A percentile compares a stretch with the other conserved stretches of the same genome.
These are phyloP conservation scores for Hericium alpestre DNA, from an alignment of 768 basidiomycete species.

Conservation along the genomic window DNA sequence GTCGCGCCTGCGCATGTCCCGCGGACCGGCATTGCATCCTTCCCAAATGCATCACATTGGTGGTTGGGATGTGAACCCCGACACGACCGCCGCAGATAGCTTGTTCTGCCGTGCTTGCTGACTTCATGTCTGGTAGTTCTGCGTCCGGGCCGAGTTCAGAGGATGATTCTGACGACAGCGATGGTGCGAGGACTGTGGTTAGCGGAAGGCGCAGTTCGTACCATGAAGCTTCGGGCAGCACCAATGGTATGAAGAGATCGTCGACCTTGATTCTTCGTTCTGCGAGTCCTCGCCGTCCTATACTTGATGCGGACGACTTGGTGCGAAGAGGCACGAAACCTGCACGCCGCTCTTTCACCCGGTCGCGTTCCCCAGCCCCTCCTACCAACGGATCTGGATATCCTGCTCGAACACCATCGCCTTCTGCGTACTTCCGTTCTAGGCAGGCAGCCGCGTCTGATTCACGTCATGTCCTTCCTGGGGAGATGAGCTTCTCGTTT, in stretches of 20 bases:
- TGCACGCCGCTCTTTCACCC: constrained; percentile 45
- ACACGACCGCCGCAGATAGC: no score
- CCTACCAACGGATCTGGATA: constrained; percentile 24
- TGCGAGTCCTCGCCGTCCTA: constrained; percentile 5
- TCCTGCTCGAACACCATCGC: constrained; percentile 27
- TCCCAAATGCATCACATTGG: no score
- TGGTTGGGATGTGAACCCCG: no score
- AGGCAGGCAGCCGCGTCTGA: constrained; percentile 20
- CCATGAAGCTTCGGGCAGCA: constrained; percentile 1
- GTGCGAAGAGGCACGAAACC: constrained; percentile 25
- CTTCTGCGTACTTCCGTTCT: constrained; percentile 32
- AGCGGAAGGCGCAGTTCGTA: constrained; percentile 3
- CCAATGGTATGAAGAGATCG: background rate
- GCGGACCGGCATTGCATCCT: no score
- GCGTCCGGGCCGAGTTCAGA: constrained; percentile 41
- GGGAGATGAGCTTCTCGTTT: constrained; percentile 33
- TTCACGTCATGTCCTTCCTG: constrained; percentile 34
- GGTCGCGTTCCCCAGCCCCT: constrained; percentile 61
- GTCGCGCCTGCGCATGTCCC: no score
- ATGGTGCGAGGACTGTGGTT: constrained; percentile 22
- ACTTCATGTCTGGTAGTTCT: constrained; percentile 24
- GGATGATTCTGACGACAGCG: constrained; percentile 39
- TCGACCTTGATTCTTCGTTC: background rate
- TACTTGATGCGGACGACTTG: constrained; percentile 28
- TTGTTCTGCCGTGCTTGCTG: background rate